Conservation (phyloP, 225 moss, liverwort and hornwort species). For the Climacium dendroides region DNA sequence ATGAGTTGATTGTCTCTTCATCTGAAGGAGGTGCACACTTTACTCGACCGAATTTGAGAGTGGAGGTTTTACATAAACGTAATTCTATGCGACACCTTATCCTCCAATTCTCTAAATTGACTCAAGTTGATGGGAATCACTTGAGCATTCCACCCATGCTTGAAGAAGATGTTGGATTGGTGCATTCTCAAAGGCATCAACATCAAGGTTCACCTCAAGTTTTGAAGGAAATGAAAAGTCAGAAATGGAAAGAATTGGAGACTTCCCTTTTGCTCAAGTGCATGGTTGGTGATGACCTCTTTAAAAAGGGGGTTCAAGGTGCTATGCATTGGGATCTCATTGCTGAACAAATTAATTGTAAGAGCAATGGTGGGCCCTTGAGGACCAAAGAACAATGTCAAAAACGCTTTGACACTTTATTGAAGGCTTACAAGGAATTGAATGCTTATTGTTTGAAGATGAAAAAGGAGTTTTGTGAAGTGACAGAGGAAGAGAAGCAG, state of each 20-base stretch:
- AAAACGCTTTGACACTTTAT: not conserved
- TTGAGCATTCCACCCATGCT: not conserved
- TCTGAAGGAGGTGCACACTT: not conserved
- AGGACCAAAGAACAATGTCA: not conserved
- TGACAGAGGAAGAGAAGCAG: not conserved
- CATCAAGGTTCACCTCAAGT: no score
- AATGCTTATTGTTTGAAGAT: not conserved
- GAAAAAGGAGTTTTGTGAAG: not conserved
- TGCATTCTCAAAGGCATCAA: fast-evolving
- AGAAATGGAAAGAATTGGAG: not conserved
- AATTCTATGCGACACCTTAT: fast-evolving
- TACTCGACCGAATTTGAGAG: fast-evolving
- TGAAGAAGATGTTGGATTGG: not conserved
- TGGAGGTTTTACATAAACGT: not conserved
- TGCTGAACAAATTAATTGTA: not conserved
- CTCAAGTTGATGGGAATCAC: no score
- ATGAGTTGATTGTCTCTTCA: not conserved
- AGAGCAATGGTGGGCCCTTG: no score
- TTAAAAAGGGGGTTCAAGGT: not conserved
- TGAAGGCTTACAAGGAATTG: not conserved
- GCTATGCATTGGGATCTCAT: not conserved
- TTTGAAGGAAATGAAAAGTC: not conserved
- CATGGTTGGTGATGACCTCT: not conserved
- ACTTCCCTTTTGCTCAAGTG: not conserved
- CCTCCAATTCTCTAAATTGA: no score